phyloP scores from a whole-genome alignment of 2,329 filamentous ascomycete genomes.

The Cryphonectria nitschkei region DNA sequence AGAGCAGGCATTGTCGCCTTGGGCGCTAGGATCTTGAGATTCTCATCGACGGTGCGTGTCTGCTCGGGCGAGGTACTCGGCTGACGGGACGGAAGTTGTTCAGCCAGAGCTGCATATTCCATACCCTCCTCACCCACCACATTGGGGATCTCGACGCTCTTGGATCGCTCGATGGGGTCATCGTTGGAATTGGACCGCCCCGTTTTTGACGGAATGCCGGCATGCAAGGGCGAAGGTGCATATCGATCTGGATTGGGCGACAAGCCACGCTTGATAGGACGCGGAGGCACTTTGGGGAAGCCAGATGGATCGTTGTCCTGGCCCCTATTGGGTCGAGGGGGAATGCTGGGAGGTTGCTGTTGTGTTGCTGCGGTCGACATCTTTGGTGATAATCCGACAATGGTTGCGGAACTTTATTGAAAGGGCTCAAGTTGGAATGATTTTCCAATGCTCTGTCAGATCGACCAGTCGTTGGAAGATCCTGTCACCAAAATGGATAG shows the following conservation, averaged over 20 bases:
- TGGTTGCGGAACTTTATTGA: neutral
- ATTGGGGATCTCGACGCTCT: conserved; percentile 80
- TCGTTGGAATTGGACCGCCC: conserved; percentile 42
- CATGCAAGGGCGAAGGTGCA: conserved; percentile 84
- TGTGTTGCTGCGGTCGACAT: conserved; percentile 54
- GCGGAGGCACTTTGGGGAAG: conserved; percentile 76
- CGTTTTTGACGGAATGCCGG: conserved; percentile 57
- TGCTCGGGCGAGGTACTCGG: conserved; percentile 62
- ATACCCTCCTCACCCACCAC: conserved; percentile 81
- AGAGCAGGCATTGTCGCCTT: conserved; percentile 81
- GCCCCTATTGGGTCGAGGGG: conserved; percentile 57
- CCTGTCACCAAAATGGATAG: conserved; percentile 7
- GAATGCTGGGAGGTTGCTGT: conserved; percentile 57
- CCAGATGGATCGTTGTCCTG: conserved; percentile 49
- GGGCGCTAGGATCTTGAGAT: conserved; percentile 86
- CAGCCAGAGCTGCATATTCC: conserved; percentile 72
- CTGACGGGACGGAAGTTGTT: conserved; percentile 50
- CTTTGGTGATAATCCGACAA: conserved; percentile 30
- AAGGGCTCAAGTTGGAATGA: neutral
- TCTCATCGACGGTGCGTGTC: conserved; percentile 76
- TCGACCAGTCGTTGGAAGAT: conserved; percentile 3
- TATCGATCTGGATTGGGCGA: conserved; percentile 80
- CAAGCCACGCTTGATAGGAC: conserved; percentile 75
- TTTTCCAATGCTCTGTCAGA: neutral
- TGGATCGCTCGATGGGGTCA: conserved; percentile 62